These are phyloP conservation scores for Hypomontagnella monticulosa DNA, from an alignment of 495 filamentous ascomycete species.

Conservation along the genomic window DNA sequence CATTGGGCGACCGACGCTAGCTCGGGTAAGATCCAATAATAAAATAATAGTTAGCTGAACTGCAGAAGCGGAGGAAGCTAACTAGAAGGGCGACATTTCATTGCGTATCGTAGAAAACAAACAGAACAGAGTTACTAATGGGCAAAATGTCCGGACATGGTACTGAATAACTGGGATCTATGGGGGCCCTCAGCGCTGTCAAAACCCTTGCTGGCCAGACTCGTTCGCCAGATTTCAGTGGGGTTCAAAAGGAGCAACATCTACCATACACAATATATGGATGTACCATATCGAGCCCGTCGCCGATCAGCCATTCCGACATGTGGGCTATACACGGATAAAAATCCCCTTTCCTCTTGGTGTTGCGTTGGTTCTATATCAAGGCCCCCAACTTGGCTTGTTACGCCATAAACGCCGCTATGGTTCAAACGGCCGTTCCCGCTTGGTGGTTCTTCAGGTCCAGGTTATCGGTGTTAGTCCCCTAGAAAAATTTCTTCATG, in stretches of 20 bases:
- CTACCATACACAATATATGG: no score
- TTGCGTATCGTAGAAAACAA: conserved; percentile 3
- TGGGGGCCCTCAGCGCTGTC: background rate
- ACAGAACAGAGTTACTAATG: background rate
- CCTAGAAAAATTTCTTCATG: background rate
- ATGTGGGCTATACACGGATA: background rate
- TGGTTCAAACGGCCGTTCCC: conserved; percentile 20
- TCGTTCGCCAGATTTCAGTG: conserved; percentile 3
- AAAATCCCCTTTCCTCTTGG: background rate
- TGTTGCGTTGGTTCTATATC: conserved; percentile 1
- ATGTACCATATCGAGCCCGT: background rate
- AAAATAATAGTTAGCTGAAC: conserved; percentile 28
- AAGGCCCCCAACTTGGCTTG: background rate
- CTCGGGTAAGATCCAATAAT: conserved; percentile 33
- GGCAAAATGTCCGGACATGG: no score
- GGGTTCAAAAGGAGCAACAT: conserved; percentile 11
- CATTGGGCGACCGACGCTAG: conserved; percentile 24
- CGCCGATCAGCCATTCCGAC: background rate
- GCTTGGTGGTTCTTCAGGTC: conserved; percentile 17
- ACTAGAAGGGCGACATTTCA: conserved; percentile 11
- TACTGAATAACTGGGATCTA: no score
- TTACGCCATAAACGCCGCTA: background rate
- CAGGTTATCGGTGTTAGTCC: conserved; percentile 6
- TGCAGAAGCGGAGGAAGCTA: conserved; percentile 34
- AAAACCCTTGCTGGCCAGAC: conserved; percentile 6